Percentiles rank a stretch among this genome's conserved stretches.
These are phyloP conservation scores for Lycium barbarum DNA, from an alignment of 257 asterid genomes.

Conservation along the genomic window DNA sequence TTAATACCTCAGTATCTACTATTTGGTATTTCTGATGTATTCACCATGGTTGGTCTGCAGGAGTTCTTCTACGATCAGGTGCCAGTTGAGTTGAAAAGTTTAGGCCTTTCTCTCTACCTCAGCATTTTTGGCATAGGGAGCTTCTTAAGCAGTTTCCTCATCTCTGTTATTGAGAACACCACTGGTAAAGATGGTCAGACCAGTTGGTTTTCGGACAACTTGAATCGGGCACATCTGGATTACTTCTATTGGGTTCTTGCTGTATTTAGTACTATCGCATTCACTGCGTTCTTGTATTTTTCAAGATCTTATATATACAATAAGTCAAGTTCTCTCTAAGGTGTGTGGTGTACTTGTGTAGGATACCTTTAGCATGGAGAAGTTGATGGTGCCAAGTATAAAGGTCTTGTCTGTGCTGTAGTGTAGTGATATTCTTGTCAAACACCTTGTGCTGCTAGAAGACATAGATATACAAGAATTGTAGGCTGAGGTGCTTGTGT, in stretches of 20 bases:
- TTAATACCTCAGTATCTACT: slow-evolving; percentile 62
- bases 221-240: slow-evolving; percentile 52
- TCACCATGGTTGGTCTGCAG: slow-evolving; percentile 65
- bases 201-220: slow-evolving; percentile 49
- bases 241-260: slow-evolving; percentile 54
- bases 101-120: slow-evolving; percentile 58
- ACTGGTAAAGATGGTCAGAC: slow-evolving; percentile 38
- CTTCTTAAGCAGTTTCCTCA: slow-evolving; percentile 67
- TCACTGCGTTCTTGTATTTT: slow-evolving; percentile 35
- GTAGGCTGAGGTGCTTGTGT: neutral
- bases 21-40: slow-evolving; percentile 58
- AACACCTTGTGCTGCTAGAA: neutral
- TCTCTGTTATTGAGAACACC: slow-evolving; percentile 43
- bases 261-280: slow-evolving; percentile 42
- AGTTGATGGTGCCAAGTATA: neutral
- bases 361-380: neutral
- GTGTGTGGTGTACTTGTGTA: slow-evolving; percentile 18
- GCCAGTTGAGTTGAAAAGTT: slow-evolving; percentile 60
- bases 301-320: slow-evolving; percentile 44
- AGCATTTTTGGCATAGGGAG: slow-evolving; percentile 68
- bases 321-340: slow-evolving; percentile 30
- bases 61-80: slow-evolving; percentile 72
- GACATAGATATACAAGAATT: neutral
- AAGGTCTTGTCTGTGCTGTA: neutral
- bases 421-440: slow-evolving; percentile 12